Conservation (phyloP, 2,329 filamentous ascomycete species). For the Anisogramma anomala region DNA sequence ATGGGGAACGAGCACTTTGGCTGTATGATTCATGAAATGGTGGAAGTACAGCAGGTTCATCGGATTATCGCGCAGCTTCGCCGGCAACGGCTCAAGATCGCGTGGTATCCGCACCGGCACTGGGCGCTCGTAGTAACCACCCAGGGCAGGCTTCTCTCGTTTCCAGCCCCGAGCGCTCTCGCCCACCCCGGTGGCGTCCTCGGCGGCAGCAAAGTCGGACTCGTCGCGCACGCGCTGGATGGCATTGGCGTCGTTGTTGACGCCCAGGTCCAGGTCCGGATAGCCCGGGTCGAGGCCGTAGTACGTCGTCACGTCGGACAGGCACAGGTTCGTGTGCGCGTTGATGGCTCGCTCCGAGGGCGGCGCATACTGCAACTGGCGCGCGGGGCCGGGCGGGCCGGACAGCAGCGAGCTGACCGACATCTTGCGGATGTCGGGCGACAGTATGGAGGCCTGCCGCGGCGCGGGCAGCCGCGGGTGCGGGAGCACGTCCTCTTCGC, state of each 20-base stretch:
- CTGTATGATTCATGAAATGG: constrained; percentile 68
- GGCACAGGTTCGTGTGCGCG: constrained; percentile 9
- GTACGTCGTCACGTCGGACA: constrained; percentile 30
- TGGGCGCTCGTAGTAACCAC: constrained; percentile 59
- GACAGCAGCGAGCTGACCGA: constrained; percentile 56
- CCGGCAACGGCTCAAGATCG: constrained; percentile 36
- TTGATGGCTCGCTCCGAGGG: constrained; percentile 13
- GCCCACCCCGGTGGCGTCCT: not conserved
- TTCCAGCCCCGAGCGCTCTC: not conserved
- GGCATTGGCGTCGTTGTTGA: constrained; percentile 59
- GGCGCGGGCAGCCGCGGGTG: constrained; percentile 15
- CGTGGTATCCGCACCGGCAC: constrained; percentile 48
- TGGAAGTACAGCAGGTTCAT: constrained; percentile 65
- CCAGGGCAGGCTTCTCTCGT: constrained; percentile 33
- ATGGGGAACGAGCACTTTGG: constrained; percentile 43
- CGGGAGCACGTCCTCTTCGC: constrained; percentile 18
- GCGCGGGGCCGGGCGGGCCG: constrained; percentile 30
- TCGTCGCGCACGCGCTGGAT: constrained; percentile 27
- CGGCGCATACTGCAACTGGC: constrained; percentile 12
- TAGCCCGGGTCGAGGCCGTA: constrained; percentile 64
- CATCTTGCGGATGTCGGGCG: constrained; percentile 30
- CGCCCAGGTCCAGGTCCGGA: constrained; percentile 56
- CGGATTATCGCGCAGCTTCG: constrained; percentile 52
- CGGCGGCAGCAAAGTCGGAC: not conserved
- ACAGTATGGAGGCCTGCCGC: constrained; percentile 13